Percentiles rank a stretch among this genome's conserved stretches.
Evolutionary conservation across 1,284 basidiomycete genomes (phyloP).

Genomic region (Heterobasidion irregulare): DNA sequence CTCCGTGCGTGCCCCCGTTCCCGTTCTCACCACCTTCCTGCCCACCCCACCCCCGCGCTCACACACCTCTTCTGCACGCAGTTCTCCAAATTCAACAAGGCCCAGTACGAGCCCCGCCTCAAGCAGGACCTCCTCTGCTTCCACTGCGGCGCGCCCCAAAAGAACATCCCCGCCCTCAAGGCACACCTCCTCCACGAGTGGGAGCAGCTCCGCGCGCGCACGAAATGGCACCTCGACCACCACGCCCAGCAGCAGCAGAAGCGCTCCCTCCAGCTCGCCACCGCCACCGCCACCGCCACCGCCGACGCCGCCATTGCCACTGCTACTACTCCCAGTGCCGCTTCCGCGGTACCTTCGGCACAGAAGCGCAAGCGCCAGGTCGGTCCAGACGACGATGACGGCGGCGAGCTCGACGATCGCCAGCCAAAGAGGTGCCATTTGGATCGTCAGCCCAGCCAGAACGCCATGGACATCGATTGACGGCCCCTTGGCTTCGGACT

Average conservation of each 20-base stretch:
- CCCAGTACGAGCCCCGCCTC: constrained; percentile 56
- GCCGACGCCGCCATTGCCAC: neutral
- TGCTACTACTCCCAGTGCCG: neutral
- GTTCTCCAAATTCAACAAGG: constrained; percentile 43
- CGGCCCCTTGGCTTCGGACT: no score
- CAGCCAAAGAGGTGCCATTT: constrained; percentile 22
- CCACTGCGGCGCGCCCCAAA: constrained; percentile 50
- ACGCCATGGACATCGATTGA: neutral
- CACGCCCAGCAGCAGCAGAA: neutral
- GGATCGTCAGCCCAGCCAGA: neutral
- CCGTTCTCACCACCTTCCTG: no score
- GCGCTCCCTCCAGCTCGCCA: no score
- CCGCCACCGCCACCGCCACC: neutral
- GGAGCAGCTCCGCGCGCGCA: constrained; percentile 32
- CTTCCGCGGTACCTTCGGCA: neutral
- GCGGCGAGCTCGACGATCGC: constrained; percentile 17
- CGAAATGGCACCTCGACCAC: constrained; percentile 15
- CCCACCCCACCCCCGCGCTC: neutral
- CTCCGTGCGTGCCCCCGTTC: constrained; percentile 28
- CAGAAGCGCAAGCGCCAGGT: constrained; percentile 2
- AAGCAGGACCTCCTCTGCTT: constrained; percentile 66
- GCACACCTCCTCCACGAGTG: constrained; percentile 61
- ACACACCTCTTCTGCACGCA: constrained; percentile 16
- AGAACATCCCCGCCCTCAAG: constrained; percentile 76
- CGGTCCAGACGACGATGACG: neutral